Evolutionary conservation across 1,284 basidiomycete genomes (phyloP).

Genomic region (Austropuccinia psidii): DNA sequence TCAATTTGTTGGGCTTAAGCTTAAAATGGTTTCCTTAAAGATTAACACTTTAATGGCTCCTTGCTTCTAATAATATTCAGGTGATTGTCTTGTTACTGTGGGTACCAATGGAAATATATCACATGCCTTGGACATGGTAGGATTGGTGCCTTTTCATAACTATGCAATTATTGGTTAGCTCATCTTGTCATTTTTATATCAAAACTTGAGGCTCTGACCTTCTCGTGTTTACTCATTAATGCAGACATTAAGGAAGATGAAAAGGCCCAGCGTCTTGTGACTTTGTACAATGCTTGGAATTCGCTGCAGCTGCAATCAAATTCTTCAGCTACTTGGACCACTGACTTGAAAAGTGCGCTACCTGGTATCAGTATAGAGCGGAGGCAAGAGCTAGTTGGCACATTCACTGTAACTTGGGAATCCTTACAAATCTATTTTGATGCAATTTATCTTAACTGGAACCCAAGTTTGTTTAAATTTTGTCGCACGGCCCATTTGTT

Average conservation of each 20-base stretch:
- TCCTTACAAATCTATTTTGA: conserved; percentile 34
- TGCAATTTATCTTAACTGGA: conserved; percentile 30
- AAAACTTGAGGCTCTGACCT: background rate
- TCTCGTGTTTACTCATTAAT: background rate
- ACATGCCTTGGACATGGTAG: conserved; percentile 10
- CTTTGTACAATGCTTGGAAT: conserved; percentile 33
- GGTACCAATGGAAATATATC: conserved; percentile 24
- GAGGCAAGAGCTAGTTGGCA: conserved; percentile 10
- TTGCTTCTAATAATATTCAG: background rate
- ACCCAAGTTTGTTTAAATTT: conserved; percentile 19
- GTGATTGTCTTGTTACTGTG: conserved; percentile 28
- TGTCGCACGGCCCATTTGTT: conserved; percentile 31
- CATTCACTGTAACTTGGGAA: conserved; percentile 35
- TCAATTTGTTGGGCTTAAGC: too few species aligned
- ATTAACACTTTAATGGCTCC: background rate
- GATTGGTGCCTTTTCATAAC: conserved; percentile 30
- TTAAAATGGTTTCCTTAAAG: too few species aligned
- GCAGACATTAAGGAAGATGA: conserved; percentile 23
- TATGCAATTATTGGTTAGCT: conserved; percentile 29
- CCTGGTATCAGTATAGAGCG: background rate
- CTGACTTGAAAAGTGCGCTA: conserved; percentile 3
- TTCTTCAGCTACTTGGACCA: background rate
- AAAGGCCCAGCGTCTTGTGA: conserved; percentile 14
- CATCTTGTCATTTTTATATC: background rate
- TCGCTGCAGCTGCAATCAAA: background rate